Percentiles rank a stretch among this genome's conserved stretches.
Conservation (phyloP, 495 filamentous ascomycete genomes). For the Daldinia grandis region DNA sequence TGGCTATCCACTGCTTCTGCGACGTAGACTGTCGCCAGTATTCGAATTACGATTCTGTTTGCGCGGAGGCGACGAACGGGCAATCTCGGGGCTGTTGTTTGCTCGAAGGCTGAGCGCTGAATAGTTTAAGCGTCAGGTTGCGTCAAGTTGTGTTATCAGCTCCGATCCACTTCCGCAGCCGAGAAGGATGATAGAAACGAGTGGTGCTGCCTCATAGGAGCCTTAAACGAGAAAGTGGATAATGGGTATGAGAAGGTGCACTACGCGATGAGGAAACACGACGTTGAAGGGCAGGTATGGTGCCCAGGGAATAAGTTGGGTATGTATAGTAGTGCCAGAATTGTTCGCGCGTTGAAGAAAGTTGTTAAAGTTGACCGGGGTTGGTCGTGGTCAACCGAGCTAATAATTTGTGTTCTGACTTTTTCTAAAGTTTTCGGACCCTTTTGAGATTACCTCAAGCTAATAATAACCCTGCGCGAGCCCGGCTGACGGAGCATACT, state of each 20-base stretch:
- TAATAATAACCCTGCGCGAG: neutral
- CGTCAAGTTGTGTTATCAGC: constrained; percentile 20
- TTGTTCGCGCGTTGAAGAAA: constrained; percentile 15
- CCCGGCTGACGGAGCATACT: neutral
- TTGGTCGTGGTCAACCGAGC: constrained; percentile 30
- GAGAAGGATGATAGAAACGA: constrained; percentile 19
- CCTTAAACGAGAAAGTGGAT: constrained; percentile 15
- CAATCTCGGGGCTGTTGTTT: neutral
- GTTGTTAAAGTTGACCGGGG: constrained; percentile 22
- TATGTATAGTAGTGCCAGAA: constrained; percentile 11
- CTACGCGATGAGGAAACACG: constrained; percentile 10
- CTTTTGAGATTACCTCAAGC: constrained; percentile 22
- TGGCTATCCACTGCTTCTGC: constrained; percentile 55
- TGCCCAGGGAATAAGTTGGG: neutral
- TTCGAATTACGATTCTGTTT: constrained; percentile 3
- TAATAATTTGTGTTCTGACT: constrained; percentile 41
- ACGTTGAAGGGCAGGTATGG: neutral
- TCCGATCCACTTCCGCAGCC: constrained; percentile 41
- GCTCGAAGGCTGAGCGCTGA: constrained; percentile 29
- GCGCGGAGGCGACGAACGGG: neutral
- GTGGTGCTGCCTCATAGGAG: constrained; percentile 23
- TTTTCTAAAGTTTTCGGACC: constrained; percentile 42
- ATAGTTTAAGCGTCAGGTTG: constrained; percentile 12
- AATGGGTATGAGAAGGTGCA: constrained; percentile 6
- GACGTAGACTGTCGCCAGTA: constrained; percentile 26